A percentile compares a stretch with the other conserved stretches of the same genome.
Conservation (phyloP, 495 filamentous ascomycete species). For the Paragyromitra xinjiangensis region DNA sequence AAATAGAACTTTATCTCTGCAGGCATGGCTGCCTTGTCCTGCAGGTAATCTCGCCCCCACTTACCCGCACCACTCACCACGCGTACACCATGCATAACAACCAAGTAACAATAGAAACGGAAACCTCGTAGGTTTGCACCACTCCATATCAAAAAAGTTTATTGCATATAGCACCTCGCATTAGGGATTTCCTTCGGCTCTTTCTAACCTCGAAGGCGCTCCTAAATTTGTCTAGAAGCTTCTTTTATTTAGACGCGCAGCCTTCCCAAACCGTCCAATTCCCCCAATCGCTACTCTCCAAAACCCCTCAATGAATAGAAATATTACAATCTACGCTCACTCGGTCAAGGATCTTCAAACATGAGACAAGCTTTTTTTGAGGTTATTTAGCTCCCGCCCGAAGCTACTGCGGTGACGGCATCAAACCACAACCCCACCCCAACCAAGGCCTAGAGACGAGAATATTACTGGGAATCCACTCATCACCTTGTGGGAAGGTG, state of each 20-base stretch:
- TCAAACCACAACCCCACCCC: too few species aligned
- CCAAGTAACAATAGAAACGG: constrained; percentile 1
- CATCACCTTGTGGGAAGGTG: neutral
- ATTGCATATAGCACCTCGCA: neutral
- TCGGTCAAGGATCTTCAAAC: too few species aligned
- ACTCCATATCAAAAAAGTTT: neutral
- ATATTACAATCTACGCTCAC: too few species aligned
- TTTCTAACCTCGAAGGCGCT: neutral
- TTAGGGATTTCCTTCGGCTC: neutral
- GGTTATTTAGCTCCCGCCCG: too few species aligned
- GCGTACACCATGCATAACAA: constrained; percentile 21
- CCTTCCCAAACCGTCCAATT: neutral
- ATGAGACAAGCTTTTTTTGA: too few species aligned
- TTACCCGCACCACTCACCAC: constrained; percentile 17
- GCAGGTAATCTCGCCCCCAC: constrained; percentile 16
- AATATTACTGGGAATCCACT: neutral
- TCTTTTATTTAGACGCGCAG: neutral
- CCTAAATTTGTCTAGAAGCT: neutral
- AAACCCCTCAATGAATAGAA: neutral
- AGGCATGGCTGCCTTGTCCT: constrained; percentile 7
- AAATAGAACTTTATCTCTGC: constrained; percentile 7
- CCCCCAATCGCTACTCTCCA: neutral
- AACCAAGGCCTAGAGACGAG: too few species aligned
- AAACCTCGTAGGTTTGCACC: neutral
- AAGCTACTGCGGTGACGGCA: too few species aligned